Conservation (phyloP, 208 protist species). For the Trypanosoma brucei region DNA sequence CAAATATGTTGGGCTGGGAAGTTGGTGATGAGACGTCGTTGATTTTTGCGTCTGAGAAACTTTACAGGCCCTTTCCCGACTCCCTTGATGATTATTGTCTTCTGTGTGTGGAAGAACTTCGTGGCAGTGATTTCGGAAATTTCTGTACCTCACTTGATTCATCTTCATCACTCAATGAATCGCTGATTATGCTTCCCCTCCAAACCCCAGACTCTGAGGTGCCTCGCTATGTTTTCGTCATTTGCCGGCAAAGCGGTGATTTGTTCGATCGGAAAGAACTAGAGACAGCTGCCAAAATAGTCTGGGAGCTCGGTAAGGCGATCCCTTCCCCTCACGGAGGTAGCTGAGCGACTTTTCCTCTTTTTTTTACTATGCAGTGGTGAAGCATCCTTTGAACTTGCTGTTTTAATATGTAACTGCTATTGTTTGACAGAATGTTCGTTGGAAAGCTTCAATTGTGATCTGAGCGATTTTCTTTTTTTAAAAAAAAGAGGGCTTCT, state of each 20-base stretch:
- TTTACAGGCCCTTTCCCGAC: slow-evolving; percentile 13
- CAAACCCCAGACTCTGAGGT: neutral
- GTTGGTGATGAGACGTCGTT: slow-evolving; percentile 24
- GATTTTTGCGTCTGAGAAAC: slow-evolving; percentile 25
- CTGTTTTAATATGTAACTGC: no score
- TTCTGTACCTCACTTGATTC: slow-evolving; percentile 28
- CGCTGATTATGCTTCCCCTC: slow-evolving; percentile 31
- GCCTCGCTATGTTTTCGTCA: neutral
- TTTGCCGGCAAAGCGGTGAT: neutral
- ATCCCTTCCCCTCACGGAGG: no score
- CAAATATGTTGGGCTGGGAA: slow-evolving; percentile 22
- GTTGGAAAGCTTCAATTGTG: no score
- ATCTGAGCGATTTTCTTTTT: no score
- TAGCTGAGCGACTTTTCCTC: no score
- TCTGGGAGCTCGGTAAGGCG: no score
- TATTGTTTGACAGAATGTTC: no score
- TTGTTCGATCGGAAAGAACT: neutral
- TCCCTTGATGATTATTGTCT: slow-evolving; percentile 22
- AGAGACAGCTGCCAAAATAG: neutral
- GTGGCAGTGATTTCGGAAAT: slow-evolving; percentile 17
- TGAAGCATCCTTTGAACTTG: no score
- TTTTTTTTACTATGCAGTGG: no score
- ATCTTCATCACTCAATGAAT: slow-evolving; percentile 24
- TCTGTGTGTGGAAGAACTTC: slow-evolving; percentile 24
- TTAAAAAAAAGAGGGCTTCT: no score